These are phyloP conservation scores for Adansonia digitata DNA, from an alignment of 345 rosid genomes.

Conservation along the genomic window DNA sequence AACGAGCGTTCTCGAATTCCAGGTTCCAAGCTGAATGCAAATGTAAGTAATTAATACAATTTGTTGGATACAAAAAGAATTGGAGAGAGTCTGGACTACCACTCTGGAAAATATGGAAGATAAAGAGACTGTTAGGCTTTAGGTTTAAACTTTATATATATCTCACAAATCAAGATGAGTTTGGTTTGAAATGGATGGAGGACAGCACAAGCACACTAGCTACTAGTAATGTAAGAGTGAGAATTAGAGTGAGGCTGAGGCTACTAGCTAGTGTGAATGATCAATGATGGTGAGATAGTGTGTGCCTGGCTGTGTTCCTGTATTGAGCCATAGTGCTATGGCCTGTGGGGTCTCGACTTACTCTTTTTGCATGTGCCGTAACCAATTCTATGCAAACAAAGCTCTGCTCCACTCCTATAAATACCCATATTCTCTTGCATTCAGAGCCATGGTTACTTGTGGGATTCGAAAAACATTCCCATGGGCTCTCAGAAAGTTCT, in stretches of 20 bases:
- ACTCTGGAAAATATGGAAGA: background rate
- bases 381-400: slow-evolving; percentile 8
- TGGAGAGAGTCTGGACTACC: background rate
- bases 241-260: background rate
- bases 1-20: no score
- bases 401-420: slow-evolving; percentile 22
- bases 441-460: background rate
- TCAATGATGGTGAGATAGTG: no score
- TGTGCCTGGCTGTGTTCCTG: background rate
- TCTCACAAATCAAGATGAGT: no score
- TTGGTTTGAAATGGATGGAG: slow-evolving; percentile 29
- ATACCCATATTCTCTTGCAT: slow-evolving; percentile 15
- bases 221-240: background rate
- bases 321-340: background rate
- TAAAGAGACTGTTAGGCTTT: slow-evolving; percentile 1
- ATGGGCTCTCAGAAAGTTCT: slow-evolving; percentile 11
- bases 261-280: background rate
- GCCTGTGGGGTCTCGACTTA: background rate
- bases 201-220: slow-evolving; percentile 39
- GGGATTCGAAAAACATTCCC: background rate
- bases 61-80: background rate
- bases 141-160: background rate
- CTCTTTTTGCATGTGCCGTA: slow-evolving; percentile 25
- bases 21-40: background rate
- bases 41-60: background rate